Base-by-base conservation (phyloP, 2,329 filamentous ascomycete genomes). In the Fusarium virguliforme region DNA sequence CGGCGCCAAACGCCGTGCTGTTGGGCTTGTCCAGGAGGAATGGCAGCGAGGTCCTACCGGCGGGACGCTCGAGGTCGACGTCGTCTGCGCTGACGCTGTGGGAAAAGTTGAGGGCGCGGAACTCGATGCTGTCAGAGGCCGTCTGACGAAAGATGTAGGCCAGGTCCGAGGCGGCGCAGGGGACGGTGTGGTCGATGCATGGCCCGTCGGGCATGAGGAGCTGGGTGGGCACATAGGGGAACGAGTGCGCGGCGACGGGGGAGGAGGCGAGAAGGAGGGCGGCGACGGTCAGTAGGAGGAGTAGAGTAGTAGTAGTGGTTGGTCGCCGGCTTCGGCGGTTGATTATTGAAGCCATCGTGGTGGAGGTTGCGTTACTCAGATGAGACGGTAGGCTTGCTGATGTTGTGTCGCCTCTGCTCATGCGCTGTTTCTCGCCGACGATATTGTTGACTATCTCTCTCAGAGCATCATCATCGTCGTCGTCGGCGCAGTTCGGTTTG, bases 171-270 rank as follows among this genome's bases (percentile, higher is more conserved):
- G 72, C 79, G 70, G 74, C 76, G 75, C 76, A 79, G 32, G 72
- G 62, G 35, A 74, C 64, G 10, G 83, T 82, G 24, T 83, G 79
- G 67, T 87, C 84, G 59, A 84, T 79, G 64, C 80, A 81, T n/a
- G 73, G 61, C 7, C 63, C 64, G 63, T 81, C 77, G 7, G 87
- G 84, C 50, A 90, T 85, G 64, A 95, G 87, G 58, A 97, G 86
- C 32, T 88, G 89, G 0, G 94, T 94, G 3, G 94, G 92, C 61
- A 91, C 90, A 83, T 97, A 97, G 28, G 94, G 94, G 58, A 94
- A 86, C 54, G 79, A 79, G 74, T 85, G 83, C 57, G 85, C 83
- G 7, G 80, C 75, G 38, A 77, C 71, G 8, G 68, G 58, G 4
- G 71, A 54, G 30, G 56, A 66, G 24, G 74, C 24, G 6, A 72